These are phyloP conservation scores for Thymus quinquecostatus DNA, from an alignment of 257 asterid genomes.

Conservation along the genomic window DNA sequence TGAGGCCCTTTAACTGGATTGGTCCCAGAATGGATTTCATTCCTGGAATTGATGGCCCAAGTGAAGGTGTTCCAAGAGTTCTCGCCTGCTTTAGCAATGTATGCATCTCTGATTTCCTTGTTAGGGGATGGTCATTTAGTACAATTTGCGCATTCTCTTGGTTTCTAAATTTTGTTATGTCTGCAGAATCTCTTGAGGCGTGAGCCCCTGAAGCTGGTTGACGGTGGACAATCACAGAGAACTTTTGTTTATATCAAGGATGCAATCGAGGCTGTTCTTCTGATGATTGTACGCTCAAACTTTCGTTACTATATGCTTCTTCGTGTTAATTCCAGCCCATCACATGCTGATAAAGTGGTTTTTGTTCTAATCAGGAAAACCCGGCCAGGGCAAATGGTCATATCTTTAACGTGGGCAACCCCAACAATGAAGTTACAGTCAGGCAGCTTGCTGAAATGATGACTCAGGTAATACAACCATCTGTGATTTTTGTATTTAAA, in stretches of 20 bases:
- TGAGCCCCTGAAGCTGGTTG: slow-evolving; percentile 93
- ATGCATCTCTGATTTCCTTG: slow-evolving; percentile 31
- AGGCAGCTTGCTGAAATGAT: slow-evolving; percentile 98
- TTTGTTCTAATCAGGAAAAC: slow-evolving; percentile 61
- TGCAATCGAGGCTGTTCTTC: slow-evolving; percentile 90
- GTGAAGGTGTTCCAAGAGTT: slow-evolving; percentile 97
- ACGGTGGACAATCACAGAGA: slow-evolving; percentile 94
- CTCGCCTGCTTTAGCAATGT: slow-evolving; percentile 96
- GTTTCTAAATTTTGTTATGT: slow-evolving; percentile 19
- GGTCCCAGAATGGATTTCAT: slow-evolving; percentile 99
- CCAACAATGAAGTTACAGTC: slow-evolving; percentile 92
- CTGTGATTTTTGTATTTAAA: not conserved
- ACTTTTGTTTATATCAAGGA: slow-evolving; percentile 90
- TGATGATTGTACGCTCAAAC: slow-evolving; percentile 76
- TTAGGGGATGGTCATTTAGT: not conserved
- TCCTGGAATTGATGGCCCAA: slow-evolving; percentile 97
- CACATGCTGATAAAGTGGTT: slow-evolving; percentile 30
- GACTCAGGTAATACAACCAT: slow-evolving; percentile 64
- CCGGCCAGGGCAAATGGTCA: slow-evolving; percentile 94
- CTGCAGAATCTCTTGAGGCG: slow-evolving; percentile 79
- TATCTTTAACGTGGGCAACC: slow-evolving; percentile 92
- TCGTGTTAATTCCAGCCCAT: slow-evolving; percentile 10
- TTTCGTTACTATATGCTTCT: not conserved
- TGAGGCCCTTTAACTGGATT: slow-evolving; percentile 98
- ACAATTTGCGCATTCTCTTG: slow-evolving; percentile 11